A percentile compares a stretch with the other conserved stretches of the same genome.
Conservation (phyloP, 1,139 yeast genomes). For the Suhomyces chickasaworum region DNA sequence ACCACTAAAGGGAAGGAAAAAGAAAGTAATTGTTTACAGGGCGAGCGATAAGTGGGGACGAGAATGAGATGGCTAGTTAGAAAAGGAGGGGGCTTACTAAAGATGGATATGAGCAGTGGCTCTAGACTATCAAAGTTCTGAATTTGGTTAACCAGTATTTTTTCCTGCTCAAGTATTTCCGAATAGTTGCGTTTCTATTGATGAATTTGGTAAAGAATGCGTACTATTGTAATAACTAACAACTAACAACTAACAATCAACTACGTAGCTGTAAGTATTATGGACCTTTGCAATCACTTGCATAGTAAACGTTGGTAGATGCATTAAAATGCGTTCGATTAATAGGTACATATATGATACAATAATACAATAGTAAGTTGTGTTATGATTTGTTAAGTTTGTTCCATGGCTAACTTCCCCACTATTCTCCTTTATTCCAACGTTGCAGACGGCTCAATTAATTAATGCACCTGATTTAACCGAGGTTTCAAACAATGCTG, state of each 20-base stretch:
- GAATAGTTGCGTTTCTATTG: neutral
- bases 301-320: neutral
- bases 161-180: constrained; percentile 3
- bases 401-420: neutral
- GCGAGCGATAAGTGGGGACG: neutral
- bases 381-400: too few species aligned
- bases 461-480: too few species aligned
- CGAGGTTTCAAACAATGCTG: neutral
- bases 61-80: neutral
- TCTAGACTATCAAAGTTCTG: neutral
- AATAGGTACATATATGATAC: too few species aligned
- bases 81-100: constrained; percentile 3
- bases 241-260: too few species aligned
- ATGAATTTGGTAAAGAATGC: constrained; percentile 1
- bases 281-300: neutral
- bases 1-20: constrained; percentile 3
- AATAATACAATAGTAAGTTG: neutral
- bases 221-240: too few species aligned
- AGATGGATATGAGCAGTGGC: constrained; percentile 2
- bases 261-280: neutral
- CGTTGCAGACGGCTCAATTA: neutral
- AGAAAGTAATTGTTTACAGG: constrained; percentile 1
- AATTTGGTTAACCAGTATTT: constrained; percentile 1
- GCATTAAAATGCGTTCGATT: neutral
- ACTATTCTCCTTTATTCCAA: neutral